These are phyloP conservation scores for Austroboletus olivaceoglutinosus DNA, from an alignment of 1,284 basidiomycete species.

Conservation along the genomic window DNA sequence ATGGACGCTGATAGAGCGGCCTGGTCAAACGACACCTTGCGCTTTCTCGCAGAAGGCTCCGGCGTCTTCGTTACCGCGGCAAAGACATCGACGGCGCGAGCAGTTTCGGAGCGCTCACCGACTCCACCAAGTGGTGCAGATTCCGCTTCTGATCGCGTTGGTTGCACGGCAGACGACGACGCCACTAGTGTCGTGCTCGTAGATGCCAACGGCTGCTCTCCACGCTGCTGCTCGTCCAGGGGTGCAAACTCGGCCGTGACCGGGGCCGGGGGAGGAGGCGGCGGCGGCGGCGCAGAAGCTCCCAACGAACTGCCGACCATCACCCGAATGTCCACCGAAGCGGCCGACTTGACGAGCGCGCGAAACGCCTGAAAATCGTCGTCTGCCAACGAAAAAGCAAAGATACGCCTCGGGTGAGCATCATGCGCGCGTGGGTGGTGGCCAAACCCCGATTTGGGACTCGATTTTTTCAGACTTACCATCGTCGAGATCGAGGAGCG, in stretches of 20 bases:
- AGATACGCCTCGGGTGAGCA: too few relatives aligned
- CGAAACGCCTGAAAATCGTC: constrained; percentile 75
- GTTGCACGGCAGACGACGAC: not conserved
- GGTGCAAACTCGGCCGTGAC: too few relatives aligned
- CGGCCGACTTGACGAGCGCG: constrained; percentile 31
- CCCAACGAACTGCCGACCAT: constrained; percentile 12
- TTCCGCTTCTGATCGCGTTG: not conserved
- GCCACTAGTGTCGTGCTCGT: not conserved
- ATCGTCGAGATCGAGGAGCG: constrained; percentile 65
- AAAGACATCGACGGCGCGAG: not conserved
- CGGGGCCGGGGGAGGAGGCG: too few relatives aligned
- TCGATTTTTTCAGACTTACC: constrained; percentile 42
- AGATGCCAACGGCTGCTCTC: not conserved
- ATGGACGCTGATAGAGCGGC: not conserved
- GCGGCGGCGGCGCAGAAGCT: not conserved
- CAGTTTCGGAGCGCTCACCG: not conserved
- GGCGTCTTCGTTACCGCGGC: not conserved
- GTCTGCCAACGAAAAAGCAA: constrained; percentile 41
- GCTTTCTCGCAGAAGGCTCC: constrained; percentile 14
- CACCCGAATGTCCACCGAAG: constrained; percentile 41
- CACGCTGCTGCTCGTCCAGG: not conserved
- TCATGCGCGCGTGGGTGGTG: too few relatives aligned
- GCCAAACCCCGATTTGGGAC: too few relatives aligned
- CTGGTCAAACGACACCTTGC: constrained; percentile 16
- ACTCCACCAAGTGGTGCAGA: not conserved